Evolutionary conservation across 2,329 filamentous ascomycete genomes (phyloP).

Genomic region (Endothia cerciana): DNA sequence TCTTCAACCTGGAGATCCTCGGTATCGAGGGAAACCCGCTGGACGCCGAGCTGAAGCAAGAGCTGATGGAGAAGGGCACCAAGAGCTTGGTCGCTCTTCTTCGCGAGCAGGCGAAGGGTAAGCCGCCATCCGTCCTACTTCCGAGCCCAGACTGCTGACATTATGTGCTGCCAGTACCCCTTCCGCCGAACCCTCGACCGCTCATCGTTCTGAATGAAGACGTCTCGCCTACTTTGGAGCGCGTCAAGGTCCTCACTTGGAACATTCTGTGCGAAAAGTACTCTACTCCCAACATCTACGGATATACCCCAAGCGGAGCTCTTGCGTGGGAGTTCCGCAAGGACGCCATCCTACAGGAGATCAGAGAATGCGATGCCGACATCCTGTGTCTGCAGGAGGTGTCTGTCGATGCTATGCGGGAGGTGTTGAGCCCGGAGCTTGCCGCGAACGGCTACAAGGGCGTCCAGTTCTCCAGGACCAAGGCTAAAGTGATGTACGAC

Average conservation of each 20-base stretch:
- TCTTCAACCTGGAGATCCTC: conserved; percentile 86
- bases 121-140: conserved; percentile 38
- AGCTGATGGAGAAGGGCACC: conserved; percentile 86
- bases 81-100: conserved; percentile 81
- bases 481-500: conserved; percentile 89
- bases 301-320: conserved; percentile 83
- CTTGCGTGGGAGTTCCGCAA: conserved; percentile 87
- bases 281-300: conserved; percentile 82
- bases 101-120: conserved; percentile 83
- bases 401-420: conserved; percentile 87
- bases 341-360: conserved; percentile 80
- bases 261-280: conserved; percentile 96
- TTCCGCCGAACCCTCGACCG: conserved; percentile 75
- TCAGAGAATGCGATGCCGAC: conserved; percentile 79
- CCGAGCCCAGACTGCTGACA: neutral
- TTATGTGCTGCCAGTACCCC: conserved; percentile 61
- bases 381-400: conserved; percentile 94
- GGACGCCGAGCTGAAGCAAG: conserved; percentile 74
- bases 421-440: conserved; percentile 85
- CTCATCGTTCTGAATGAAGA: conserved; percentile 79
- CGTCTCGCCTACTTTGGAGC: conserved; percentile 62
- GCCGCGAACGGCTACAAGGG: conserved; percentile 91
- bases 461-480: conserved; percentile 87
- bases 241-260: conserved; percentile 86
- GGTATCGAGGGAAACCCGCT: conserved; percentile 93